phyloP scores from a whole-genome alignment of 225 moss, liverwort and hornwort genomes.

The Anthoceros angustus region DNA sequence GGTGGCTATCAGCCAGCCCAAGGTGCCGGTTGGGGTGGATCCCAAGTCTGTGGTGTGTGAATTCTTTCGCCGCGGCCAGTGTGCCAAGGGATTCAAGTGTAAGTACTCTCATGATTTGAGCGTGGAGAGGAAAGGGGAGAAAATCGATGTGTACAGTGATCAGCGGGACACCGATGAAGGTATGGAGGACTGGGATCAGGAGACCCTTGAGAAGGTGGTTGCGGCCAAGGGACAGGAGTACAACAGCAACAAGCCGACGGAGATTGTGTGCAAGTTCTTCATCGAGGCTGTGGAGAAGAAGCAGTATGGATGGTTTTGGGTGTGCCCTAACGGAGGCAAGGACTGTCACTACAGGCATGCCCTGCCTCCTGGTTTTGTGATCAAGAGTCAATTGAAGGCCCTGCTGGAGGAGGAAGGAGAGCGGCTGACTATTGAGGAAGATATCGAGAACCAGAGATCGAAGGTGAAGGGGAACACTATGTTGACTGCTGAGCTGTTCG shows the following conservation, averaged over 20 bases:
- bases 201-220: conserved; percentile 81
- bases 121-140: conserved; percentile 96
- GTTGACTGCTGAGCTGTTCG: conserved; percentile 62
- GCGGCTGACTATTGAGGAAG: conserved; percentile 77
- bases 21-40: conserved; percentile 94
- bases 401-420: conserved; percentile 95
- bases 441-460: conserved; percentile 95
- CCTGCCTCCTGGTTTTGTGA: conserved; percentile 73
- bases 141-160: conserved; percentile 98
- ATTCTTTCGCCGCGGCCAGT: conserved; percentile 90
- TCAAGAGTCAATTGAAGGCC: conserved; percentile 99
- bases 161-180: conserved; percentile 49
- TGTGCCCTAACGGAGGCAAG: conserved; percentile 96
- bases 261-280: conserved; percentile 94
- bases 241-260: conserved; percentile 73
- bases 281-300: conserved; percentile 94
- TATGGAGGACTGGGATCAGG: conserved; percentile 99
- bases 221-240: conserved; percentile 69
- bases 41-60: conserved; percentile 96
- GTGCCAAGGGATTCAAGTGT: conserved; percentile 96
- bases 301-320: conserved; percentile 99
- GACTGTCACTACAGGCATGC: conserved; percentile 99
- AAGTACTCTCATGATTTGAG: conserved; percentile 96
- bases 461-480: conserved; percentile 58
- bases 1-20: conserved; percentile 97